phyloP scores from a whole-genome alignment of 2,329 filamentous ascomycete genomes.

The Ilyonectria robusta region DNA sequence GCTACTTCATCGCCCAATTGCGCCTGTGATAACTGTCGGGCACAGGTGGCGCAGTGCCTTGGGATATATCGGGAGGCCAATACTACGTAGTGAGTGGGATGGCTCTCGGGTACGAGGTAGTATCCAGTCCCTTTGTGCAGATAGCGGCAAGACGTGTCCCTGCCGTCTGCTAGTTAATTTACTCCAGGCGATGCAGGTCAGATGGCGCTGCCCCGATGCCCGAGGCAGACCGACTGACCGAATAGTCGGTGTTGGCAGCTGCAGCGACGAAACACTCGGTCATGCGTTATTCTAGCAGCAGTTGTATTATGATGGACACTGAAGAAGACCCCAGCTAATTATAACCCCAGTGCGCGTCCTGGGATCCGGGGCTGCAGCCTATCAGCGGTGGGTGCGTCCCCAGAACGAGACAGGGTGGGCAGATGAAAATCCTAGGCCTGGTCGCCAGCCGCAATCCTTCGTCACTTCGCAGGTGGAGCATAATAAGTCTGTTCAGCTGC shows the following conservation, averaged over 20 bases:
- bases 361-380: constrained; percentile 15
- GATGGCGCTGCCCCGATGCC: background rate
- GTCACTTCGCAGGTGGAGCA: constrained; percentile 23
- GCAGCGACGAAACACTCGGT: constrained; percentile 35
- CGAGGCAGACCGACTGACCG: constrained; percentile 11
- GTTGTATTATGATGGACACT: constrained; percentile 40
- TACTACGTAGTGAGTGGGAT: background rate
- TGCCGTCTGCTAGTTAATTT: background rate
- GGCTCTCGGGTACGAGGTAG: background rate
- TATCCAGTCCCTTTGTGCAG: background rate
- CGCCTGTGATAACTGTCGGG: background rate
- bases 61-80: background rate
- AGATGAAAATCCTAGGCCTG: constrained; percentile 18
- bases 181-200: constrained; percentile 11
- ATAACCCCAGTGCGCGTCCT: constrained; percentile 10
- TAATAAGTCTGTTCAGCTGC: constrained; percentile 13
- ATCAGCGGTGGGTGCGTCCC: constrained; percentile 2
- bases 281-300: constrained; percentile 35
- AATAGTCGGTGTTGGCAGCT: constrained; percentile 17
- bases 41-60: background rate
- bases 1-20: background rate
- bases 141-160: background rate
- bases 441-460: constrained; percentile 31
- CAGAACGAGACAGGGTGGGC: constrained; percentile 13
- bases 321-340: constrained; percentile 26